A percentile compares a stretch with the other conserved stretches of the same genome.
phyloP scores from a whole-genome alignment of 345 rosid genomes.

The rapeseed (Brassica napus) region DNA sequence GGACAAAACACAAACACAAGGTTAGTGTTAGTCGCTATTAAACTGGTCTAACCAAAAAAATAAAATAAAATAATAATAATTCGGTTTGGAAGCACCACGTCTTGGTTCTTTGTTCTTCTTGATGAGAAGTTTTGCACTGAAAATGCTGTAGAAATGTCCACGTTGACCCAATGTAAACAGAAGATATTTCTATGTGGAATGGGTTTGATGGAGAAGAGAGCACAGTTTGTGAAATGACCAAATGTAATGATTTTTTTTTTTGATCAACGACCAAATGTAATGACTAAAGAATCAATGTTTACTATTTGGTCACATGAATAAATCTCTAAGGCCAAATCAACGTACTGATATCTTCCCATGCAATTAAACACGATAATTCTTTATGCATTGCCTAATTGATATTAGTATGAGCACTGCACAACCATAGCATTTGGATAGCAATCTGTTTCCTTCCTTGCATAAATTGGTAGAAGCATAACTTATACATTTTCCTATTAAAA shows the following conservation, averaged over 20 bases:
- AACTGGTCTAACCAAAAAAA: too few species aligned
- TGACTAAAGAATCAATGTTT: slow-evolving; percentile 2
- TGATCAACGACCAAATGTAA: not conserved
- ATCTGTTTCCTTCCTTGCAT: not conserved
- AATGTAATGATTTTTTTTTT: too few species aligned
- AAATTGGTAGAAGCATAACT: not conserved
- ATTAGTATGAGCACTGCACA: not conserved
- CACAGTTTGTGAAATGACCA: not conserved
- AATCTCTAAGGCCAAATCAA: slow-evolving; percentile 13
- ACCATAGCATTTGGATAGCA: slow-evolving; percentile 1
- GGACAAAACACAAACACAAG: too few species aligned
- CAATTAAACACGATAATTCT: not conserved
- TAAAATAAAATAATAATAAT: too few species aligned
- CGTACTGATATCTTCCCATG: not conserved
- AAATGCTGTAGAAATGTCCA: too few species aligned
- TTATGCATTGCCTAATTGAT: not conserved
- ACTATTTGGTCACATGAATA: slow-evolving; percentile 10
- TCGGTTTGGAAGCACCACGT: too few species aligned
- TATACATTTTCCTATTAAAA: not conserved
- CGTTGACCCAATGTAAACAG: too few species aligned
- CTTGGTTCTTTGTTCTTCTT: too few species aligned
- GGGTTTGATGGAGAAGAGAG: not conserved
- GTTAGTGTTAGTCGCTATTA: too few species aligned
- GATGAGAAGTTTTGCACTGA: too few species aligned
- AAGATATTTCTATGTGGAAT: not conserved